Base-by-base conservation (phyloP, 2,329 filamentous ascomycete species). In the Cladosporium sp. region DNA sequence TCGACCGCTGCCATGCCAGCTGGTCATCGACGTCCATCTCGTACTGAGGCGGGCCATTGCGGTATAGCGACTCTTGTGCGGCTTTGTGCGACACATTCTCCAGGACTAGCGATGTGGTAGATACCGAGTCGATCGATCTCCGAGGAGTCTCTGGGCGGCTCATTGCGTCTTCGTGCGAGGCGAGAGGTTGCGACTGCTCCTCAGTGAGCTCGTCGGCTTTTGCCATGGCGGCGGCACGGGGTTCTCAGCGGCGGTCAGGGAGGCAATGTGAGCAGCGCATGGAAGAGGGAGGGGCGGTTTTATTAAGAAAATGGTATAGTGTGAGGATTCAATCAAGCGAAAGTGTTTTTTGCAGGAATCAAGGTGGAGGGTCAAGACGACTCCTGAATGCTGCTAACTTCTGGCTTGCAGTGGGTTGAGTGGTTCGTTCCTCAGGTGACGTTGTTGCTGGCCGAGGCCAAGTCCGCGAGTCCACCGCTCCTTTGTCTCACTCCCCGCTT, bases 61-160 rank as follows among this genome's bases (percentile, higher is more conserved):
- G 49, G 58, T 76, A 66, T 11, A 54, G 65, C 61, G 53, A 76
- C 71, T 56, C 78, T 62, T 50, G 69, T 63, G 55, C 67, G 58
- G 57, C 66, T 55, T 62, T 68, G 63, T 87, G 83, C 60, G 80
- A 78, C 57, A 92, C 78, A 55, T 85, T 82, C 57, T 93, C 87
- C 64, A 93, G 87, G 48, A 93, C 81, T 12, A 93, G 76, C 59
- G 88, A 92, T 3, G 85, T 90, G 9, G 88, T 92, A 29, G 88
- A 93, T n/a, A 83, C 83, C 35, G 85, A 85, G n/a, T 85, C 88
- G 39, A 80, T 67, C 3, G 87, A 88, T 46, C 19, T 32, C 54
- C 78, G 78, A 43, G 56, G 61, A 61, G 55, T 67, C 67, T 49
- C 35, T 54, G 49, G 54, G 67, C 62, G 51, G 67, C 68, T 52